Base-by-base conservation (phyloP, 169 alveolate genomes). In the Cryptosporidium muris region DNA sequence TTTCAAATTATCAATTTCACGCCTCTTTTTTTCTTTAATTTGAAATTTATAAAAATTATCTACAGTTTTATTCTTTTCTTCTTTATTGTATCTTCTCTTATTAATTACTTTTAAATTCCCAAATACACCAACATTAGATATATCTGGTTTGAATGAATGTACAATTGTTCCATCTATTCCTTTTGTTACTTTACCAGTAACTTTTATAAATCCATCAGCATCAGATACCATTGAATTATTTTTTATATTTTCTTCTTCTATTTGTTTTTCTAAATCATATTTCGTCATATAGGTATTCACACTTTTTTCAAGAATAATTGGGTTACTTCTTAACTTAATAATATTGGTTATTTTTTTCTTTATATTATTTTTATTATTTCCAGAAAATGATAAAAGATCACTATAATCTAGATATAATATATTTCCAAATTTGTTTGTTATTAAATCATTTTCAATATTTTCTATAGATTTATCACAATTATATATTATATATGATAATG, bases 91-190 rank as follows among this genome's bases (percentile, higher is more conserved):
- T n/a, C 36, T 53, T 25, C 60, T 52, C 42, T 74, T 74, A n/a
- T 43, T 58, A 54, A 47, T 25, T 25, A 25, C 25, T 0, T 34
- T 47, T 60, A 34, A 3, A 60, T 4, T 38, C 37, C 60, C 34
- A 12, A 56, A 74, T 60, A 8, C 6, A 25, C 80, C 80, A 12
- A 47, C 16, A 1, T 16, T 34, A 2, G 6, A 34, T 34, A 16
- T 62, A 36, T 58, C 74, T 3, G 85, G 74, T 43, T 62, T 54
- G 48, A 74, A 74, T 34, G 74, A 58, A 52, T 74, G 67, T 3
- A 74, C 66, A 43, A 74, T 68, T 9, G 85, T 74, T 7, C 85
- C 85, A 58, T 74, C 85, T 58, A 68, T 60, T 14, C 74, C 67
- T 51, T 74, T 74, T 42, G 54, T 66, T 14, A 47, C 60, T 34